phyloP scores from a whole-genome alignment of 345 rosid species.

The Geranium rotundifolium region DNA sequence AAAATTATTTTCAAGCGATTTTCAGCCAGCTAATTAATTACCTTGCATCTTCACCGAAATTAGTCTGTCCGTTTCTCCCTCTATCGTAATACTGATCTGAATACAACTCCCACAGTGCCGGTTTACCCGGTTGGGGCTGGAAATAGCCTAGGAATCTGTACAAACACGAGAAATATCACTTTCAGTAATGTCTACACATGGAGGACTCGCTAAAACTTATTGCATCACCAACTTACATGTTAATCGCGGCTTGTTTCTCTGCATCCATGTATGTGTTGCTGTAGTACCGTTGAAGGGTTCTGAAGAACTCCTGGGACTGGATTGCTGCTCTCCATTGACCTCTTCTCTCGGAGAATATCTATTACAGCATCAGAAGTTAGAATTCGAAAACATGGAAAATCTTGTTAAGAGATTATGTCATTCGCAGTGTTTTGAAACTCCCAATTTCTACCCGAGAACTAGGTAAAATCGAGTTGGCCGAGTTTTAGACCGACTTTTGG shows the following conservation, averaged over 20 bases:
- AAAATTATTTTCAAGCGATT: neutral
- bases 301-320: conserved; percentile 96
- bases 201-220: neutral
- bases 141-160: conserved; percentile 87
- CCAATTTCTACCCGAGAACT: no score
- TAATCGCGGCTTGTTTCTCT: conserved; percentile 86
- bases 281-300: conserved; percentile 90
- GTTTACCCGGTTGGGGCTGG: conserved; percentile 64
- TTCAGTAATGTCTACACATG: neutral
- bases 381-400: neutral
- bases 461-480: no score
- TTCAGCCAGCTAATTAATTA: conserved; percentile 18
- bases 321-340: conserved; percentile 99
- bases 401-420: neutral
- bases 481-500: no score
- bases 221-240: conserved; percentile 46
- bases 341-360: conserved; percentile 88
- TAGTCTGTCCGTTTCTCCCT: conserved; percentile 51
- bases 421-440: no score
- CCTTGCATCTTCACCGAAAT: conserved; percentile 55
- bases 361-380: conserved; percentile 14
- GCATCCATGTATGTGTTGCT: conserved; percentile 95
- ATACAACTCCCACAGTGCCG: conserved; percentile 73
- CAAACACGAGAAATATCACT: conserved; percentile 2
- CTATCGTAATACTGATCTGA: conserved; percentile 39